Evolutionary conservation across 2,329 filamentous ascomycete species (phyloP).

Genomic region (Cercospora janseana): DNA sequence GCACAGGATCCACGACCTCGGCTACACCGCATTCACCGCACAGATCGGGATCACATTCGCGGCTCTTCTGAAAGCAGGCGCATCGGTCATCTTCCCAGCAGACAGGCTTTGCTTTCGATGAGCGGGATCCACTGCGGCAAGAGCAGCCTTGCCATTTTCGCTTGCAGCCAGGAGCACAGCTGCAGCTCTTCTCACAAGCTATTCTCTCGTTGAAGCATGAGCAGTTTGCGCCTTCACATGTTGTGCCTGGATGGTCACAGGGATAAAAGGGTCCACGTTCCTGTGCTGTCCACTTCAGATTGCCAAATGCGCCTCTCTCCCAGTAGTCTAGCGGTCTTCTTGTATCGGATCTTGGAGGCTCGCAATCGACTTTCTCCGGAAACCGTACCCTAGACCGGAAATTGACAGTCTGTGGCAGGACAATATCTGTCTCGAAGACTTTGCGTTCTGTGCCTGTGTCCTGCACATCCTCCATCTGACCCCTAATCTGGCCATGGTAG

Average conservation of each 20-base stretch:
- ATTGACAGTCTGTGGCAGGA: constrained; percentile 36
- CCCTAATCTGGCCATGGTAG: constrained; percentile 43
- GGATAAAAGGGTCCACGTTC: constrained; percentile 60
- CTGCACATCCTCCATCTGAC: constrained; percentile 23
- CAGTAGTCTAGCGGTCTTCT: constrained; percentile 22
- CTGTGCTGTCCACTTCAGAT: constrained; percentile 17
- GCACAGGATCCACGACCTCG: constrained; percentile 67
- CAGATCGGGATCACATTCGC: constrained; percentile 77
- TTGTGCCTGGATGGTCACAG: constrained; percentile 64
- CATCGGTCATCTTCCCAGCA: constrained; percentile 51
- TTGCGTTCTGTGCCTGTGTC: constrained; percentile 22
- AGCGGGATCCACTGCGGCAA: constrained; percentile 33
- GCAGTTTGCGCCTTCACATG: constrained; percentile 62
- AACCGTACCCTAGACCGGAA: constrained; percentile 32
- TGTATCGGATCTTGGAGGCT: background rate
- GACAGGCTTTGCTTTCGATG: constrained; percentile 44
- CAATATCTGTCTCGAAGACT: constrained; percentile 34
- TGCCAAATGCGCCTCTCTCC: constrained; percentile 17
- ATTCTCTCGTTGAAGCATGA: constrained; percentile 61
- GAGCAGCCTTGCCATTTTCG: constrained; percentile 46
- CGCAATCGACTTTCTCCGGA: constrained; percentile 16
- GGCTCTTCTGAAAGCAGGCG: constrained; percentile 68
- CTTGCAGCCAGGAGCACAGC: constrained; percentile 61
- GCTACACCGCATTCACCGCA: constrained; percentile 69
- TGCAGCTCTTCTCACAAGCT: constrained; percentile 72